Evolutionary conservation across 805 yeast genomes (phyloP).

Genomic region (Torulaspora indica): DNA sequence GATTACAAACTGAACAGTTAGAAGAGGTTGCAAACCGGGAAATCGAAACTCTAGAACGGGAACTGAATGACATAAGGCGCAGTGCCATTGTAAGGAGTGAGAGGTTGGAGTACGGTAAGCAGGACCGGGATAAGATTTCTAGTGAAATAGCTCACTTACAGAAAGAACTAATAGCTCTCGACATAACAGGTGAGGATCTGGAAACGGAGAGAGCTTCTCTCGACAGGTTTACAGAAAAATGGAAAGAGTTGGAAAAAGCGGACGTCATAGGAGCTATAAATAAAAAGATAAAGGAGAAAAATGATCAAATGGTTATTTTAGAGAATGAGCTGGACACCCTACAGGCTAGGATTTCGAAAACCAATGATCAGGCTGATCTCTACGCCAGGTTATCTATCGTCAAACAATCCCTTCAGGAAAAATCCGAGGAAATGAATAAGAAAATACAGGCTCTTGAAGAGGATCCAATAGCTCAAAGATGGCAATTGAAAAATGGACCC

Average conservation of each 20-base stretch:
- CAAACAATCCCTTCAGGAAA: slow-evolving; percentile 23
- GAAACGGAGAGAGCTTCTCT: slow-evolving; percentile 44
- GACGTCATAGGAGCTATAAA: slow-evolving; percentile 33
- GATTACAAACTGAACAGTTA: neutral
- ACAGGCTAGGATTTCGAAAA: slow-evolving; percentile 45
- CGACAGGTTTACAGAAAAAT: slow-evolving; percentile 36
- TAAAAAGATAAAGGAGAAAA: slow-evolving; percentile 37
- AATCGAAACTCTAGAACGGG: slow-evolving; percentile 16
- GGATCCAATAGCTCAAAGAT: slow-evolving; percentile 12
- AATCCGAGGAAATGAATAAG: slow-evolving; percentile 14
- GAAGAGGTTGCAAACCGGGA: slow-evolving; percentile 10
- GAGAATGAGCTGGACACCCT: slow-evolving; percentile 51
- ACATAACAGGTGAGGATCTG: slow-evolving; percentile 45
- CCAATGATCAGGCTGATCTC: slow-evolving; percentile 55
- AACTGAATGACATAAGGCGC: slow-evolving; percentile 15
- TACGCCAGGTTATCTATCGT: slow-evolving; percentile 48
- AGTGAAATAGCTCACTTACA: slow-evolving; percentile 39
- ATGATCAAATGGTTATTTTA: slow-evolving; percentile 35
- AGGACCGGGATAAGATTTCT: slow-evolving; percentile 39
- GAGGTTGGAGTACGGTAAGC: slow-evolving; percentile 44
- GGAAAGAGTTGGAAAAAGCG: slow-evolving; percentile 31
- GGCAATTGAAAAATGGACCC: slow-evolving; percentile 12
- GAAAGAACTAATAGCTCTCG: slow-evolving; percentile 37
- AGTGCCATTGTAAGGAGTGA: slow-evolving; percentile 31
- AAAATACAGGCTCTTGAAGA: neutral